phyloP scores from a whole-genome alignment of 2,329 filamentous ascomycete species.

The Cladosporium austrohemisphaericum region DNA sequence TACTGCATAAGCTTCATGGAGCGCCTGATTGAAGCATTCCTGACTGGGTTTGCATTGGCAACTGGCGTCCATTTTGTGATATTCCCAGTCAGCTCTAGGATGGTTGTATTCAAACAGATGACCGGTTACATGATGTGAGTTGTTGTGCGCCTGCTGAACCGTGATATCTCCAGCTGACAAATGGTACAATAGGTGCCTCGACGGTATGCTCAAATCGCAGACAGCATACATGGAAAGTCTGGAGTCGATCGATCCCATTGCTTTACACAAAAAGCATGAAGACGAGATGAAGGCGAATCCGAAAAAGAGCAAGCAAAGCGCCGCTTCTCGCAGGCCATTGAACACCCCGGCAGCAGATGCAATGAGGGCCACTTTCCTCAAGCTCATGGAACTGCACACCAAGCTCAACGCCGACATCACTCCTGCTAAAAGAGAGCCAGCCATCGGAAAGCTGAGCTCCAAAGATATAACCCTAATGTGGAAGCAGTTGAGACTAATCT shows the following conservation, averaged over 20 bases:
- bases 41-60: constrained; percentile 62
- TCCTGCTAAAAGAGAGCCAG: constrained; percentile 72
- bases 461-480: constrained; percentile 62
- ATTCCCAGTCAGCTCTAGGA: constrained; percentile 62
- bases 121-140: constrained; percentile 51
- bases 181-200: constrained; percentile 42
- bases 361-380: constrained; percentile 25
- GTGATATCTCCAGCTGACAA: not conserved
- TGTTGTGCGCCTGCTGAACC: not conserved
- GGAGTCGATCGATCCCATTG: constrained; percentile 52
- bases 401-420: constrained; percentile 64
- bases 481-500: constrained; percentile 56
- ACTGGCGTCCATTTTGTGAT: constrained; percentile 62
- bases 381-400: constrained; percentile 53
- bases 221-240: constrained; percentile 61
- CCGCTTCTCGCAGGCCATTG: constrained; percentile 57
- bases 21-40: constrained; percentile 57
- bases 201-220: constrained; percentile 57
- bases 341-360: constrained; percentile 30
- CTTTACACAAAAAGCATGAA: constrained; percentile 17
- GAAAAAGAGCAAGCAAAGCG: constrained; percentile 30
- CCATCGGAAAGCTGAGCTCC: constrained; percentile 62
- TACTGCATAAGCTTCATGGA: constrained; percentile 52
- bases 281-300: constrained; percentile 18
- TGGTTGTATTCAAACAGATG: constrained; percentile 62